A percentile compares a stretch with the other conserved stretches of the same genome.
These are phyloP conservation scores for Zangia roseola DNA, from an alignment of 768 basidiomycete genomes.

Conservation along the genomic window DNA sequence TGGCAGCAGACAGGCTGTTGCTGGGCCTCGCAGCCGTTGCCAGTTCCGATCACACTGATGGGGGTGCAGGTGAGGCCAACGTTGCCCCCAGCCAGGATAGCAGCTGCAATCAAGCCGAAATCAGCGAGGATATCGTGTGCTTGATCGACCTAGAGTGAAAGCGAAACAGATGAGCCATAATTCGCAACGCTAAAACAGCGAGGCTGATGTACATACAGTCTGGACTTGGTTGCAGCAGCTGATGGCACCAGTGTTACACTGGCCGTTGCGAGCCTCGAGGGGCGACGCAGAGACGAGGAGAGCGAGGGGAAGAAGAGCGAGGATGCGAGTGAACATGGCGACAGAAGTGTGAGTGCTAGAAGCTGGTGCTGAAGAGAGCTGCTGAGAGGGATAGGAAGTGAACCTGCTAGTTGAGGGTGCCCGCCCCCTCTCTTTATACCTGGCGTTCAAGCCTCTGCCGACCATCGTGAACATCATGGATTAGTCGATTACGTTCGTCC, in stretches of 20 bases:
- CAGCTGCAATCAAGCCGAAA: background rate
- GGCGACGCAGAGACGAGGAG: slow-evolving; percentile 11
- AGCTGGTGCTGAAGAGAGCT: no score
- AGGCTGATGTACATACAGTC: no score
- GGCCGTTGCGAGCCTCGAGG: slow-evolving; percentile 6
- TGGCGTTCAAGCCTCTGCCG: no score
- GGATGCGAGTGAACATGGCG: slow-evolving; percentile 16
- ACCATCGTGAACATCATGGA: no score
- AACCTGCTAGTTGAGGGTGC: no score
- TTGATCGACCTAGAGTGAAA: background rate
- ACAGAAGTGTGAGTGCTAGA: background rate
- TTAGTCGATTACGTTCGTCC: no score
- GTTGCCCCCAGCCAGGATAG: background rate
- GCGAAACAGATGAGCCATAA: no score
- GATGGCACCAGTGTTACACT: slow-evolving; percentile 11
- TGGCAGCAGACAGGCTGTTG: slow-evolving; percentile 11
- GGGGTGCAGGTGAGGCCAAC: slow-evolving; percentile 13
- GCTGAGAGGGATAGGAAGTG: no score
- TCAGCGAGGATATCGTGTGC: background rate
- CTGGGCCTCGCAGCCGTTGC: background rate
- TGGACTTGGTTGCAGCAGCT: slow-evolving; percentile 10
- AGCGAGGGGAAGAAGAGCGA: slow-evolving; percentile 15
- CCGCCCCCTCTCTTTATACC: no score
- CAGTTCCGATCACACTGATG: slow-evolving; percentile 1
- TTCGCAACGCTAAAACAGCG: no score